phyloP scores from a whole-genome alignment of 768 basidiomycete species.

The Baorangia bicolor region DNA sequence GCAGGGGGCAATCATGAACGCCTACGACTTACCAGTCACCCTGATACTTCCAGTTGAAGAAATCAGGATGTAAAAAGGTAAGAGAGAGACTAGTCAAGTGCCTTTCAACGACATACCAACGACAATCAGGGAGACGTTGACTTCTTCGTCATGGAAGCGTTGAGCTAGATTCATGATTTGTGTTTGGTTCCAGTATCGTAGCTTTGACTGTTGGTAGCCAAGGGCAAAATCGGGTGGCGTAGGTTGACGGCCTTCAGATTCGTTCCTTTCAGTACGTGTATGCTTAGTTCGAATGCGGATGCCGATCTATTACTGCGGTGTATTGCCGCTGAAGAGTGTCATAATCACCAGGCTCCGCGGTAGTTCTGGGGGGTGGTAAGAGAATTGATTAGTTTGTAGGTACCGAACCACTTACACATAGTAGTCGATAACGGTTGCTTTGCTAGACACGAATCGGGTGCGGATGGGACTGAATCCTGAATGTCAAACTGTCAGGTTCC shows the following conservation, averaged over 20 bases:
- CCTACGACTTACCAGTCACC: no score
- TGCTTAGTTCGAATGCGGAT: background rate
- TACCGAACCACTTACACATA: background rate
- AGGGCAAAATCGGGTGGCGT: conserved; percentile 37
- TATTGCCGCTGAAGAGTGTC: conserved; percentile 37
- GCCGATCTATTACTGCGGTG: conserved; percentile 35
- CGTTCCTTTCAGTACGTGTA: background rate
- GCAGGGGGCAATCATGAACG: no score
- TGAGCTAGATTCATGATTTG: conserved; percentile 37
- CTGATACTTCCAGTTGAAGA: background rate
- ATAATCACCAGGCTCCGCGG: conserved; percentile 37
- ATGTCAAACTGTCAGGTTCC: background rate
- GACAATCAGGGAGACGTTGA: conserved; percentile 37
- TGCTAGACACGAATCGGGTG: background rate
- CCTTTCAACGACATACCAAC: conserved; percentile 22
- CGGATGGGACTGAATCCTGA: background rate
- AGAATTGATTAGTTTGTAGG: background rate
- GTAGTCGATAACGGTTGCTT: background rate
- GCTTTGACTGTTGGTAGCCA: conserved; percentile 36
- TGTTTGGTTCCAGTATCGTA: conserved; percentile 36
- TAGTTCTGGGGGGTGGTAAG: conserved; percentile 23
- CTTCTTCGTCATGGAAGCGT: conserved; percentile 28
- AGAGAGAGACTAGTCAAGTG: background rate
- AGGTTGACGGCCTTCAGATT: background rate
- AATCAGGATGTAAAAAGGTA: background rate